Percentiles rank a stretch among this genome's conserved stretches.
phyloP scores from a whole-genome alignment of 495 filamentous ascomycete species.

The Neurospora sp. region DNA sequence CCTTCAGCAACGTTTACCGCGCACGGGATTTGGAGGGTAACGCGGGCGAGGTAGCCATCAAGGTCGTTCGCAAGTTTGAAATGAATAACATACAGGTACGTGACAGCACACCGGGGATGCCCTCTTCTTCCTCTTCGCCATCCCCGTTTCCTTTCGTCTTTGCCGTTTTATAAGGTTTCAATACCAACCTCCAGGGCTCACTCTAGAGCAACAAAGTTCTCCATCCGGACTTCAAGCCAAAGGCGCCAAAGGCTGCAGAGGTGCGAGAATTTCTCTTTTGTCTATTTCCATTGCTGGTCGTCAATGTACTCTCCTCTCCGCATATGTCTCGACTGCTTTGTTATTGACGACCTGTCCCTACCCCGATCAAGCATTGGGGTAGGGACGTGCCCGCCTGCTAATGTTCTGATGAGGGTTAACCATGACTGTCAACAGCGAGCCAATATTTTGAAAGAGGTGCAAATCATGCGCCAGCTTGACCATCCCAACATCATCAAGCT shows the following conservation, averaged over 20 bases:
- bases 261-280: conserved; percentile 58
- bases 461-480: conserved; percentile 94
- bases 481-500: conserved; percentile 93
- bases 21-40: conserved; percentile 62
- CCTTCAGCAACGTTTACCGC: conserved; percentile 97
- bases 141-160: conserved; percentile 9
- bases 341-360: background rate
- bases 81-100: conserved; percentile 97
- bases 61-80: conserved; percentile 96
- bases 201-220: conserved; percentile 73
- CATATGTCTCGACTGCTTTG: background rate
- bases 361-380: conserved; percentile 12
- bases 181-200: conserved; percentile 32
- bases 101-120: conserved; percentile 19
- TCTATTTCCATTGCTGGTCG: conserved; percentile 11
- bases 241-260: conserved; percentile 88
- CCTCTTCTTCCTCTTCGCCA: conserved; percentile 22
- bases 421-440: conserved; percentile 51
- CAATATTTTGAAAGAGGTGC: conserved; percentile 96
- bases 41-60: conserved; percentile 83
- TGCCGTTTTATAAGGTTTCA: conserved; percentile 16
- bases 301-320: conserved; percentile 4
- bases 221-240: conserved; percentile 85
- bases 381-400: background rate
- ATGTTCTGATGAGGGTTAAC: conserved; percentile 3